Percentiles rank a stretch among this genome's conserved stretches.
These are phyloP conservation scores for Lachancea cidri DNA, from an alignment of 805 yeast genomes.

Conservation along the genomic window DNA sequence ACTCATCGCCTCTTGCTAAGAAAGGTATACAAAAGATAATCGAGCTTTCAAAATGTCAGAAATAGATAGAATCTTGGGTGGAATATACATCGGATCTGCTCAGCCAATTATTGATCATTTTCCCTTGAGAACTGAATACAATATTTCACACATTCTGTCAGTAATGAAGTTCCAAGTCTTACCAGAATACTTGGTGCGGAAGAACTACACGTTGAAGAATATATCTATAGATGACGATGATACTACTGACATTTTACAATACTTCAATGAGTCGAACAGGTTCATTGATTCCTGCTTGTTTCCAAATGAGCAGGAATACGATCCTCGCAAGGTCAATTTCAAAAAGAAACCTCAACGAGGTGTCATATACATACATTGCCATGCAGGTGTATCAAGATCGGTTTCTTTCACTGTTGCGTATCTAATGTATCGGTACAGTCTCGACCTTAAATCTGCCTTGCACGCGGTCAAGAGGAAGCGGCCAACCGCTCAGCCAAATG, in stretches of 20 bases:
- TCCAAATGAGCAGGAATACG: conserved; percentile 34
- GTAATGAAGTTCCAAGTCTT: conserved; percentile 63
- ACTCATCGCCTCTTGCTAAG: too few relatives aligned
- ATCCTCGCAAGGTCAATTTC: conserved; percentile 27
- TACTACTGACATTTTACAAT: conserved; percentile 56
- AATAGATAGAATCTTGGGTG: conserved; percentile 59
- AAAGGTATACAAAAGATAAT: not conserved
- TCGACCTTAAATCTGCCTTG: conserved; percentile 56
- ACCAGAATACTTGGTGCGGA: conserved; percentile 37
- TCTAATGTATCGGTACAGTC: conserved; percentile 70
- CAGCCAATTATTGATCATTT: conserved; percentile 53
- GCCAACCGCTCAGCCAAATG: conserved; percentile 62
- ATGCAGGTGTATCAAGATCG: conserved; percentile 91
- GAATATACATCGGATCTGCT: conserved; percentile 69
- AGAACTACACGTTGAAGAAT: conserved; percentile 48
- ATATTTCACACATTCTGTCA: conserved; percentile 70
- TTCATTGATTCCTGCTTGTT: conserved; percentile 66
- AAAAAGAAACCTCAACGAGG: conserved; percentile 37
- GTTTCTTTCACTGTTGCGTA: conserved; percentile 84
- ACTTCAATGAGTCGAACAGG: conserved; percentile 53
- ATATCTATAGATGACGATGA: conserved; percentile 71
- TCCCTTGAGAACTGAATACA: conserved; percentile 46
- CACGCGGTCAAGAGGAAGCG: conserved; percentile 71
- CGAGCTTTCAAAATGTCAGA: not conserved
- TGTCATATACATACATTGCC: conserved; percentile 63